Conservation (phyloP, 129 eudicot genomes). For the Glebionis coronaria region DNA sequence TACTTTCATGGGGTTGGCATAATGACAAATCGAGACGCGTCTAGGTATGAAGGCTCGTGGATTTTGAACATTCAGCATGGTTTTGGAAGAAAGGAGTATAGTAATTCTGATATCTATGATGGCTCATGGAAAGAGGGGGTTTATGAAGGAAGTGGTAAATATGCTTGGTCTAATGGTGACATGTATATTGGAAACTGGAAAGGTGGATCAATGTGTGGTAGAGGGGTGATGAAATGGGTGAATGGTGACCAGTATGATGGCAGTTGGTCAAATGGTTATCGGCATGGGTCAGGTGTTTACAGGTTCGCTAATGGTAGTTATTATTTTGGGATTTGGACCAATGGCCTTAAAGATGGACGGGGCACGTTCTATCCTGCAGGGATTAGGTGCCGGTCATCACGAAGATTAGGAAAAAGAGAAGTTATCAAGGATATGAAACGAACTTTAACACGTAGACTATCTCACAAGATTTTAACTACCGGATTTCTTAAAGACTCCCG, state of each 20-base stretch:
- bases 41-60: constrained; percentile 65
- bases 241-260: constrained; percentile 87
- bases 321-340: constrained; percentile 80
- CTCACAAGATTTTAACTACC: constrained; percentile 41
- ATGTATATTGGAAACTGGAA: constrained; percentile 80
- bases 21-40: constrained; percentile 45
- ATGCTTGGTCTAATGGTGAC: constrained; percentile 60
- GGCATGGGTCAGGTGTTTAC: constrained; percentile 75
- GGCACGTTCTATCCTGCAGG: constrained; percentile 77
- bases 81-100: constrained; percentile 58
- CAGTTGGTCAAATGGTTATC: constrained; percentile 61
- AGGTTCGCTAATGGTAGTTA: constrained; percentile 72
- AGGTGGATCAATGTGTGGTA: constrained; percentile 65
- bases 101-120: constrained; percentile 64
- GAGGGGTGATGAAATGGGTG: constrained; percentile 80
- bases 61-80: constrained; percentile 71
- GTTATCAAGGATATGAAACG: constrained; percentile 18
- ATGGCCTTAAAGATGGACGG: constrained; percentile 75
- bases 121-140: constrained; percentile 85
- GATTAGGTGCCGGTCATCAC: constrained; percentile 38
- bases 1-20: constrained; percentile 75
- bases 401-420: constrained; percentile 20
- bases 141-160: constrained; percentile 76
- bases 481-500: constrained; percentile 35
- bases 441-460: constrained; percentile 39